These are phyloP conservation scores for Crepidotus variabilis DNA, from an alignment of 768 basidiomycete species.

Conservation along the genomic window DNA sequence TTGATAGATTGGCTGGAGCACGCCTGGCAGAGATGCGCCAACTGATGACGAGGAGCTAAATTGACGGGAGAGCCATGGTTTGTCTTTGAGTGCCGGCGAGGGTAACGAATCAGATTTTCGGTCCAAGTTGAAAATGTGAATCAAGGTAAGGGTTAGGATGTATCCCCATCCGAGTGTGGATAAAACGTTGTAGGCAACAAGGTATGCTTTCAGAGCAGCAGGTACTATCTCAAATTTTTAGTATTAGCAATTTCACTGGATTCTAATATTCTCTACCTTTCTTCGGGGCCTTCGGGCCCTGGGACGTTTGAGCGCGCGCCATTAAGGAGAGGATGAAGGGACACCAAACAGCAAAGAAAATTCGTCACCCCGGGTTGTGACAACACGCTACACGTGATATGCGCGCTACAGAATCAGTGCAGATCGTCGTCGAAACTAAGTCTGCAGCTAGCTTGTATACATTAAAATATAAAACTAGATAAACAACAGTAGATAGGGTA, in stretches of 20 bases:
- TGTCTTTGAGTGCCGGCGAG: slow-evolving; percentile 19
- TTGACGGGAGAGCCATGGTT: slow-evolving; percentile 32
- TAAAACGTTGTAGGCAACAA: slow-evolving; percentile 73
- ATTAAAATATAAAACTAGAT: too few species aligned
- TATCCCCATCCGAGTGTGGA: slow-evolving; percentile 75
- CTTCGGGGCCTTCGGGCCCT: too few species aligned
- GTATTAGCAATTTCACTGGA: background rate
- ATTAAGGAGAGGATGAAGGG: background rate
- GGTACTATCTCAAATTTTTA: slow-evolving; percentile 4
- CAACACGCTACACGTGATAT: too few species aligned
- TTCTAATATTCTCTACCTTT: too few species aligned
- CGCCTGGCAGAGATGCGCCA: slow-evolving; percentile 26
- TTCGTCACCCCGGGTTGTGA: too few species aligned
- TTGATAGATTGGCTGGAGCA: slow-evolving; percentile 39
- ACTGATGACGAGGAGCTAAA: slow-evolving; percentile 23
- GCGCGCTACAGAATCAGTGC: too few species aligned
- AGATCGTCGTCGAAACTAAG: too few species aligned
- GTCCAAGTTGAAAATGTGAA: slow-evolving; percentile 45
- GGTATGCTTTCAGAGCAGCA: slow-evolving; percentile 49
- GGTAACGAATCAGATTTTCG: slow-evolving; percentile 29
- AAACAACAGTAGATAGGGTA: background rate
- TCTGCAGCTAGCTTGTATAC: too few species aligned
- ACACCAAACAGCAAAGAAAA: too few species aligned
- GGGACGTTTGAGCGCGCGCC: background rate
- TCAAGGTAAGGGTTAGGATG: slow-evolving; percentile 55